Conservation (phyloP, 805 yeast genomes). For the Wickerhamomyces canadensis region DNA sequence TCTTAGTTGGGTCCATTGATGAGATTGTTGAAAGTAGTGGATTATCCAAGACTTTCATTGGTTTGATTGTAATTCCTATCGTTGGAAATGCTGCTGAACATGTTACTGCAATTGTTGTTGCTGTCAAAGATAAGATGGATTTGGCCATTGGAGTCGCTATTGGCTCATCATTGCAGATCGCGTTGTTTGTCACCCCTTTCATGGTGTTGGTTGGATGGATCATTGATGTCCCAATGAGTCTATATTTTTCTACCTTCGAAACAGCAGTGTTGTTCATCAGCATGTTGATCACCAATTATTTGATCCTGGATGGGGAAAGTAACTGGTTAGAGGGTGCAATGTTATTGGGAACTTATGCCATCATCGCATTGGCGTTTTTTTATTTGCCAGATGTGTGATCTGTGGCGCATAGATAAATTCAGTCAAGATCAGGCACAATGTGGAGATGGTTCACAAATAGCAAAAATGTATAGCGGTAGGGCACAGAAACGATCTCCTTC, state of each 20-base stretch:
- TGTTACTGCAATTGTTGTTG: conserved; percentile 93
- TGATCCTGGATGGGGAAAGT: conserved; percentile 89
- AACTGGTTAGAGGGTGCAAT: conserved; percentile 97
- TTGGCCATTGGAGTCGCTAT: conserved; percentile 95
- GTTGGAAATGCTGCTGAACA: conserved; percentile 99
- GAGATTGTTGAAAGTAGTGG: conserved; percentile 80
- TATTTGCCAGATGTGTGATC: conserved; percentile 82
- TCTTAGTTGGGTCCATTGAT: conserved; percentile 89
- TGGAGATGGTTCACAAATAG: no score
- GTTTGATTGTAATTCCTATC: conserved; percentile 88
- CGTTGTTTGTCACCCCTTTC: conserved; percentile 92
- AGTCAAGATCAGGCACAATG: no score
- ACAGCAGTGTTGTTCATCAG: conserved; percentile 88
- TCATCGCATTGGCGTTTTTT: conserved; percentile 86
- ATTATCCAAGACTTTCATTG: conserved; percentile 90
- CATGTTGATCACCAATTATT: conserved; percentile 80
- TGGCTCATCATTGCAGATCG: conserved; percentile 93
- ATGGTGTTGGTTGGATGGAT: conserved; percentile 94
- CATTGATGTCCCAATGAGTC: conserved; percentile 85
- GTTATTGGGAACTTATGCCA: conserved; percentile 79
- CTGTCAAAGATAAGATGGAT: conserved; percentile 95
- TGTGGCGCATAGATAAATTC: no score
- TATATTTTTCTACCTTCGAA: conserved; percentile 89
- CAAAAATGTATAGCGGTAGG: no score
- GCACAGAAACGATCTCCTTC: no score